Conservation (phyloP, 225 moss, liverwort and hornwort genomes). For the Pseudoscleropodium purum region DNA sequence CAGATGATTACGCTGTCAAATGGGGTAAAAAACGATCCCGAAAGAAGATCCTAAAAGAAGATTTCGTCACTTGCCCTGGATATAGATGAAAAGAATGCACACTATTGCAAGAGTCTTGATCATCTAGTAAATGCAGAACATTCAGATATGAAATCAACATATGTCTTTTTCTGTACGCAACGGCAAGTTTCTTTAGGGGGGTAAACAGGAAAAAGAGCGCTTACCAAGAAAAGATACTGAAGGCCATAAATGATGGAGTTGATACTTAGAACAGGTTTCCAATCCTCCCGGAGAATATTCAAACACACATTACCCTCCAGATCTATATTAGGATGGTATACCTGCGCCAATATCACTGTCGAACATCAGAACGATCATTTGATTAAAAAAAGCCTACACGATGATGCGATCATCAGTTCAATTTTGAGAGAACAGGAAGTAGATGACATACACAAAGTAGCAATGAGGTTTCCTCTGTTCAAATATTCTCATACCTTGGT, state of each 20-base stretch:
- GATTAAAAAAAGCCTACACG: not conserved
- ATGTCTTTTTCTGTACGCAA: not conserved
- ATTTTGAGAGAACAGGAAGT: not conserved
- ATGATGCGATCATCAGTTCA: not conserved
- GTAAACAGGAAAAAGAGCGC: not conserved
- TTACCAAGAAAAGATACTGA: slow-evolving; percentile 92
- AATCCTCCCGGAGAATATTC: slow-evolving; percentile 98
- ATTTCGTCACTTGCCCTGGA: not conserved
- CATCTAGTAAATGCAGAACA: not conserved
- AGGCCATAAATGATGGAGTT: slow-evolving; percentile 97
- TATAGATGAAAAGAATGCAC: not conserved
- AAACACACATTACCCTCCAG: slow-evolving; percentile 94
- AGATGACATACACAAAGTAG: not conserved
- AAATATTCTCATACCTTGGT: slow-evolving; percentile 61
- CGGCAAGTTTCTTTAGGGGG: not conserved
- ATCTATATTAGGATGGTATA: slow-evolving; percentile 98
- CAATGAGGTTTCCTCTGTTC: not conserved
- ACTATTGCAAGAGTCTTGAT: not conserved
- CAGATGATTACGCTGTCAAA: not conserved
- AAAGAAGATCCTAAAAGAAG: not conserved
- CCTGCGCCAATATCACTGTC: slow-evolving; percentile 31
- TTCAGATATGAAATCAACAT: not conserved
- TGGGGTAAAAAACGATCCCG: not conserved
- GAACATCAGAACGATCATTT: not conserved
- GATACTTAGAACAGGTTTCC: slow-evolving; percentile 96